phyloP scores from a whole-genome alignment of 2,329 filamentous ascomycete genomes.

The Teratosphaeria zuluensis region DNA sequence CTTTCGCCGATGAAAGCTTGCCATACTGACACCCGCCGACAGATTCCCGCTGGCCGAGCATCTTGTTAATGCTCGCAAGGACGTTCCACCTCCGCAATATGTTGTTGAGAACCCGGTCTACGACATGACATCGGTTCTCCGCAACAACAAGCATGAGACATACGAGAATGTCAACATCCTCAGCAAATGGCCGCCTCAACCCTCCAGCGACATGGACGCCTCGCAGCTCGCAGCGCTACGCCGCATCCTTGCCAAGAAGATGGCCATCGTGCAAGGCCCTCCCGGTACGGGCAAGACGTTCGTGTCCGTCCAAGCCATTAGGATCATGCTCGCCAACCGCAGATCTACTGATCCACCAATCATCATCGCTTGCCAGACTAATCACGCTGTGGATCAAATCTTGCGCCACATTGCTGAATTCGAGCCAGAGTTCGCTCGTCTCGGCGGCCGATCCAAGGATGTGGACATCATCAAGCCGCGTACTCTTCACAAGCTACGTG shows the following conservation, averaged over 20 bases:
- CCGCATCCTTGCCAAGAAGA: conserved; percentile 58
- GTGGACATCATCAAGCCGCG: conserved; percentile 51
- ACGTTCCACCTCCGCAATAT: conserved; percentile 44
- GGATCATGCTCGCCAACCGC: conserved; percentile 53
- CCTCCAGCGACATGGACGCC: conserved; percentile 48
- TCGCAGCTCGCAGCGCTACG: conserved; percentile 62
- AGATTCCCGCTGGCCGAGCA: conserved; percentile 55
- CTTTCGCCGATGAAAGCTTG: background rate
- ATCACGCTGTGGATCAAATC: conserved; percentile 81
- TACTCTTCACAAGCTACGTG: conserved; percentile 55
- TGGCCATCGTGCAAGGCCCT: conserved; percentile 76
- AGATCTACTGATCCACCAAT: conserved; percentile 53
- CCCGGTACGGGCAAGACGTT: conserved; percentile 75
- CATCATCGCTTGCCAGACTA: conserved; percentile 76
- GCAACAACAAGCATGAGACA: conserved; percentile 23
- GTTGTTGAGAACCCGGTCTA: conserved; percentile 39
- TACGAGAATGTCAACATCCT: conserved; percentile 46
- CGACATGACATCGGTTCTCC: conserved; percentile 35
- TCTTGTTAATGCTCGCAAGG: conserved; percentile 41
- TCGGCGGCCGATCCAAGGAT: conserved; percentile 62
- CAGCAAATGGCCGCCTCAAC: conserved; percentile 41
- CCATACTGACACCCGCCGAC: background rate
- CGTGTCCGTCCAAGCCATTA: conserved; percentile 64
- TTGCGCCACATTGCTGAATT: conserved; percentile 54
- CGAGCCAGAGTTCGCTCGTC: conserved; percentile 52